Percentiles rank a stretch among this genome's conserved stretches.
phyloP scores from a whole-genome alignment of 1,139 yeast genomes.

The Geotrichum aggregatum region DNA sequence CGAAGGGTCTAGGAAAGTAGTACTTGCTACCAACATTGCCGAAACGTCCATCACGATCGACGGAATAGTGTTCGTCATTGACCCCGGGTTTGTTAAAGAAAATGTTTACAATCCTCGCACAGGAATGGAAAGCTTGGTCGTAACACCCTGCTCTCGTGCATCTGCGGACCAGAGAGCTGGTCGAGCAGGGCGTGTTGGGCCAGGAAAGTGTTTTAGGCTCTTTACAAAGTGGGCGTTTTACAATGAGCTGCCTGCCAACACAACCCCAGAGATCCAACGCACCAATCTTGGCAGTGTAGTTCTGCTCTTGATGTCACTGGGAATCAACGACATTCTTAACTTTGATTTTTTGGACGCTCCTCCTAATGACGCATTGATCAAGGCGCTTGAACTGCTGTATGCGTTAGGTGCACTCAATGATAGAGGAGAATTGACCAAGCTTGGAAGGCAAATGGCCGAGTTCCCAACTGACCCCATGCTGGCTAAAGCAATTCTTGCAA shows the following conservation, averaged over 20 bases:
- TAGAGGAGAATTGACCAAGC: constrained; percentile 69
- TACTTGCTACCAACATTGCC: constrained; percentile 92
- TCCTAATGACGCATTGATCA: constrained; percentile 62
- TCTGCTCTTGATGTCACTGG: constrained; percentile 68
- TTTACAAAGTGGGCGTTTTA: constrained; percentile 83
- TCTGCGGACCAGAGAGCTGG: constrained; percentile 97
- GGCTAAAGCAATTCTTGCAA: constrained; percentile 66
- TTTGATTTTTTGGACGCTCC: constrained; percentile 92
- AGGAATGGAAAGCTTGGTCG: constrained; percentile 86
- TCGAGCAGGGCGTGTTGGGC: constrained; percentile 94
- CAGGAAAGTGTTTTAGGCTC: constrained; percentile 88
- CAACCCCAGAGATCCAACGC: constrained; percentile 84
- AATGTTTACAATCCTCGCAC: constrained; percentile 75
- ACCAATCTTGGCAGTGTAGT: constrained; percentile 77
- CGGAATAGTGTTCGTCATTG: constrained; percentile 84
- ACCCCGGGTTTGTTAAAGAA: constrained; percentile 89
- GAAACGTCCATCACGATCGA: constrained; percentile 95
- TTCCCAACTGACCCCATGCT: constrained; percentile 91
- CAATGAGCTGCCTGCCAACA: constrained; percentile 70
- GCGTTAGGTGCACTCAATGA: constrained; percentile 83
- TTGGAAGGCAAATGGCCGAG: constrained; percentile 85
- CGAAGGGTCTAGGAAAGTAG: constrained; percentile 71
- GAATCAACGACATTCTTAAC: constrained; percentile 72
- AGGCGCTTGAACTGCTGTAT: constrained; percentile 74
- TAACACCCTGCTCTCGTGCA: constrained; percentile 85